Evolutionary conservation across 352 stramenopile genomes (phyloP).

Genomic region (Globisporangium sylvaticum): DNA sequence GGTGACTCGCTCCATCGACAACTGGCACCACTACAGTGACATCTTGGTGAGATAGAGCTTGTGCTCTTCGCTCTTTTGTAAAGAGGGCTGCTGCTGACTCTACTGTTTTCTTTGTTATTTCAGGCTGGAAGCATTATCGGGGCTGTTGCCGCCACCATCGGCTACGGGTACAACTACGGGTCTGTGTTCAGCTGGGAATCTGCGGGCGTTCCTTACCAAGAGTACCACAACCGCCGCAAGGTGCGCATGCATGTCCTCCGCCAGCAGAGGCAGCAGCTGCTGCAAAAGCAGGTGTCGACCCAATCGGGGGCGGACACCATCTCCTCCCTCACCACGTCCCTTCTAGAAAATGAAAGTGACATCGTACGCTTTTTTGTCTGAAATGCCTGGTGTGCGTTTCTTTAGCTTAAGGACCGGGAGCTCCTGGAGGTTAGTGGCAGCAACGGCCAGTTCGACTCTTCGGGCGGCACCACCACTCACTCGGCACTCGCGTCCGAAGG

Average conservation of each 20-base stretch:
- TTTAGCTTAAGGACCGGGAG: slow-evolving; percentile 25
- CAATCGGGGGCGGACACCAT: slow-evolving; percentile 11
- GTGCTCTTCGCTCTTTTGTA: neutral
- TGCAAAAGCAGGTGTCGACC: slow-evolving; percentile 17
- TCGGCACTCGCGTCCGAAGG: slow-evolving; percentile 10
- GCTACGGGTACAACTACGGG: slow-evolving; percentile 69
- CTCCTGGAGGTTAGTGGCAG: slow-evolving; percentile 17
- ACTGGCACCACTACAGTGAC: slow-evolving; percentile 85
- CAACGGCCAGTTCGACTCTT: neutral
- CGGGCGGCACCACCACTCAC: neutral
- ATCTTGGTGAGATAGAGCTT: slow-evolving; percentile 43
- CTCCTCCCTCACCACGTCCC: slow-evolving; percentile 14
- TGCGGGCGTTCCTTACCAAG: slow-evolving; percentile 27
- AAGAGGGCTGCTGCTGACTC: neutral
- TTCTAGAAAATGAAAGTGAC: slow-evolving; percentile 18
- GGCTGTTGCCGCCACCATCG: slow-evolving; percentile 42
- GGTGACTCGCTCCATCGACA: slow-evolving; percentile 74
- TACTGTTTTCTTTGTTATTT: neutral
- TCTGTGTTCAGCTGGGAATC: slow-evolving; percentile 46
- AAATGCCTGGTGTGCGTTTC: slow-evolving; percentile 3
- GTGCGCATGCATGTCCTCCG: slow-evolving; percentile 23
- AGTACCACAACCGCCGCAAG: slow-evolving; percentile 26
- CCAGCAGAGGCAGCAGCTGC: slow-evolving; percentile 13
- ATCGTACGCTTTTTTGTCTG: slow-evolving; percentile 24
- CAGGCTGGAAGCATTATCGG: slow-evolving; percentile 63